These are phyloP conservation scores for Zizania palustris DNA, from an alignment of 202 grass and related monocot genomes.

Conservation along the genomic window DNA sequence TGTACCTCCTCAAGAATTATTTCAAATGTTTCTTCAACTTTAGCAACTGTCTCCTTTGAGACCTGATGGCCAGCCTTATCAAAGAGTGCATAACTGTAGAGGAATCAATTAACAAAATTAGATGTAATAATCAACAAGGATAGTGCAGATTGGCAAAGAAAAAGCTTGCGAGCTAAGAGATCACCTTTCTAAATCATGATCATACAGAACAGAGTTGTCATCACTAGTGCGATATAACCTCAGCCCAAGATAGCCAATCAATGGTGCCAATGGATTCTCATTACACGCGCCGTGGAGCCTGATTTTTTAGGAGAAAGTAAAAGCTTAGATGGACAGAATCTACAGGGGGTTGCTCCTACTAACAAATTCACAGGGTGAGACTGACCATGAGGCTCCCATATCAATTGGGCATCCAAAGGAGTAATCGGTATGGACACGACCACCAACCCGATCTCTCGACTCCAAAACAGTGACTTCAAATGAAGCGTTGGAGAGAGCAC, in stretches of 20 bases:
- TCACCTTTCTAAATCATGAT: conserved; percentile 81
- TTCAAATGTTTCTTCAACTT: conserved; percentile 68
- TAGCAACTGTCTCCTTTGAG: conserved; percentile 55
- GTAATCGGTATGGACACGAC: conserved; percentile 59
- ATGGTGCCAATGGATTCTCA: conserved; percentile 74
- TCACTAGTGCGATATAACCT: conserved; percentile 71
- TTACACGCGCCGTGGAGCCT: conserved; percentile 75
- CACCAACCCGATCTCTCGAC: conserved; percentile 64
- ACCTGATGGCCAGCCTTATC: conserved; percentile 57
- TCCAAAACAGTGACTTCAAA: conserved; percentile 70
- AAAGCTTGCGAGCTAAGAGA: neutral
- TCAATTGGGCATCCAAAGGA: conserved; percentile 76
- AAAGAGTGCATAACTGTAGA: conserved; percentile 52
- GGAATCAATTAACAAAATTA: conserved; percentile 7
- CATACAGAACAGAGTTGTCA: conserved; percentile 74
- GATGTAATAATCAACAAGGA: neutral
- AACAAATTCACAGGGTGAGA: neutral
- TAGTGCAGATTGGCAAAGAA: neutral
- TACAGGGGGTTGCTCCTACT: neutral
- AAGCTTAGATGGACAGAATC: neutral
- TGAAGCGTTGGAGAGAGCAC: conserved; percentile 60
- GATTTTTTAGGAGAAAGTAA: conserved; percentile 32
- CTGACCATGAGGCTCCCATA: conserved; percentile 79
- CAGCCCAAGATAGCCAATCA: conserved; percentile 64
- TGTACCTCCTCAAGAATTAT: conserved; percentile 70